Base-by-base conservation (phyloP, 2,329 filamentous ascomycete species). In the Arthrobotrys iridis region DNA sequence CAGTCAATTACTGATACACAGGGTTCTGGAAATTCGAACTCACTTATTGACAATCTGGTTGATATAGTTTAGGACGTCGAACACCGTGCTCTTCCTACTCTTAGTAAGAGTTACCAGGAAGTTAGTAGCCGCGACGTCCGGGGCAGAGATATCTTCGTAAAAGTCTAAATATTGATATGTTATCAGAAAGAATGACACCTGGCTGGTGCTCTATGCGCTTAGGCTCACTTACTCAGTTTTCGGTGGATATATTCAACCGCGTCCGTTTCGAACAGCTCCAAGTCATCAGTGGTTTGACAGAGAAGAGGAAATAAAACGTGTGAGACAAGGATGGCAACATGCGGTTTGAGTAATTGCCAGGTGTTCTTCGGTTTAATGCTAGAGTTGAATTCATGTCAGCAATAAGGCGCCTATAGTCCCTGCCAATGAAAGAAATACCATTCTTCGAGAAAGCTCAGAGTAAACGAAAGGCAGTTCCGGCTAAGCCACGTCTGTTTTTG, bases 191-290 rank as follows among this genome's bases (percentile, higher is more conserved):
- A 48, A 10, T 3, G 11, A 4, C 10, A 37, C 3, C 20, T 11
- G 13, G n/a, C 15, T 8, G 41, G 3, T 6, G 26, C 7, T 18
- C 4, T 0, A 0, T 37, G 46, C 10, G 6, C 7, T 13, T 26
- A 8, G 28, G 3, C 15, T 2, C 13, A 40, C 70, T 41, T 66
- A 77, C 76, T 99, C 74, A 99, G 86, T 82, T 97, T 98, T 67
- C 95, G 89, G 84, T 99, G 95, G 41, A 99, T 88, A 81, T 98
- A 99, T 83, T 99, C 95, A 77, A 95, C 92, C 3, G 95, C 95
- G 81, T 99, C 93, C 10, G 93, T 91, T 81, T 96, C 89, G 81
- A 99, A 99, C 78, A 96, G 89, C 82, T 97, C 93, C 57, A 97
- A 87, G 80, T 99, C 95, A 76, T 98, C 94, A 77, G 93, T 89